Conservation (phyloP, 2,329 filamentous ascomycete species). For the Fusarium heterosporum region DNA sequence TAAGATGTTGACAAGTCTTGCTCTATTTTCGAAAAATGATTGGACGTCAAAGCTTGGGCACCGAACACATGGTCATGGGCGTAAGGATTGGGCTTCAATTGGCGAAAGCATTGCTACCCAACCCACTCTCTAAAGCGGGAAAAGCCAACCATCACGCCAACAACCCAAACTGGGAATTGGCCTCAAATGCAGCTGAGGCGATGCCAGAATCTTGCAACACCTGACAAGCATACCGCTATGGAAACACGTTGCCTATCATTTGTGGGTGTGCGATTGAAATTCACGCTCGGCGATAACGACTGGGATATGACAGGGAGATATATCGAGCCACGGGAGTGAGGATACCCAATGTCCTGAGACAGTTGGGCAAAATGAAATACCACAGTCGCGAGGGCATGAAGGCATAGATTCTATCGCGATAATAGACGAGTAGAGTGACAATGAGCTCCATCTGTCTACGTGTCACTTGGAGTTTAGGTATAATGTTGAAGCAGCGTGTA, state of each 20-base stretch:
- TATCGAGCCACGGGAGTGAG: slow-evolving; percentile 35
- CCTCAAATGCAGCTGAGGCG: slow-evolving; percentile 43
- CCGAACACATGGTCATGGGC: slow-evolving; percentile 42
- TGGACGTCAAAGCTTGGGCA: slow-evolving; percentile 45
- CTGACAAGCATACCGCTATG: slow-evolving; percentile 36
- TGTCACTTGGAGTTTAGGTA: slow-evolving; percentile 44
- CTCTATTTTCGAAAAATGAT: slow-evolving; percentile 35
- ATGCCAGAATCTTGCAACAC: slow-evolving; percentile 37
- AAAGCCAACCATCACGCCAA: slow-evolving; percentile 23
- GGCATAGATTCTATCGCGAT: slow-evolving; percentile 31
- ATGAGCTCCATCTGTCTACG: slow-evolving; percentile 44
- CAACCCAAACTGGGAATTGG: slow-evolving; percentile 19
- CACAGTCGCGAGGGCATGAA: slow-evolving; percentile 35
- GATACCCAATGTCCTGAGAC: slow-evolving; percentile 43
- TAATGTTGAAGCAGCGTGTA: slow-evolving; percentile 29
- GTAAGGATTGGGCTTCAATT: slow-evolving; percentile 53
- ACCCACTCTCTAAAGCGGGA: slow-evolving; percentile 44
- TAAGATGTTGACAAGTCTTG: slow-evolving; percentile 26
- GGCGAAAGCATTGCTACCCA: slow-evolving; percentile 56
- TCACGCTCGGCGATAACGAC: slow-evolving; percentile 21
- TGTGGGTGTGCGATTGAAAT: slow-evolving; percentile 36
- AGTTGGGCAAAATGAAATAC: slow-evolving; percentile 37
- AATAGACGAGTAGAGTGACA: slow-evolving; percentile 29
- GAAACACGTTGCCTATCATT: slow-evolving; percentile 46
- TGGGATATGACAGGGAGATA: slow-evolving; percentile 35